Evolutionary conservation across 192 early-diverging fungal species (phyloP), one percentile per base, ranked within the genome.

Genomic region (Coemansia sp.): DNA sequence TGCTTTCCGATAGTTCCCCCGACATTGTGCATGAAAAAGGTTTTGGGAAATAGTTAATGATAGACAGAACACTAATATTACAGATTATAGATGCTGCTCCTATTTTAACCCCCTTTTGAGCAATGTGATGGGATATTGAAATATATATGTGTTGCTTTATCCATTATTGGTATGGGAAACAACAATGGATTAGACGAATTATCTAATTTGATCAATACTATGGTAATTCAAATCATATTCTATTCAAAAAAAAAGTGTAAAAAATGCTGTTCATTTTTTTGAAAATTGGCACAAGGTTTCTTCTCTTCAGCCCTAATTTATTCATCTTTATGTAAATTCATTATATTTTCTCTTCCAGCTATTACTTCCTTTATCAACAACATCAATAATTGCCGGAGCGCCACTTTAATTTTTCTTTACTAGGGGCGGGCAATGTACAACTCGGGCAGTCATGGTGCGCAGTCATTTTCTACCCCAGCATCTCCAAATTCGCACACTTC

Each of bases 381-480:
- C 4, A 32, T 32, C 32, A 32, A 47, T 41, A 36, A 19, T 40
- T 18, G 26, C 57, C 57, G 19, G 55, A 61, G 51, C 56, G 48
- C 21, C 39, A 13, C 63, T 63, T 21, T 16, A 15, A 9, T 42
- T 56, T 54, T 57, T 19, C 40, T 36, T 26, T 15, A 48, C 19
- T 37, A 57, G 43, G 56, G 39, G 56, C 45, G 41, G 13, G 54
- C 19, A 54, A 82, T 82, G 79, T 82, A 82, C 69, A 64, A 73
- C 47, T 61, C 69, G n/a, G 54, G 47, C 47, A 16, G 47, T 15
- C 57, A 64, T 61, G 74, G 69, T 26, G 52, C 49, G 49, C 79
- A 82, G 48, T 76, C 79, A 32, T 73, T 74, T 55, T 76, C 79
- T 15, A 77, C 79, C 32, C 79, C 79, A 7, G 45, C 79, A 40